Evolutionary conservation across 1,284 basidiomycete species (phyloP).

Genomic region (Phellopilus nigrolimitatus): DNA sequence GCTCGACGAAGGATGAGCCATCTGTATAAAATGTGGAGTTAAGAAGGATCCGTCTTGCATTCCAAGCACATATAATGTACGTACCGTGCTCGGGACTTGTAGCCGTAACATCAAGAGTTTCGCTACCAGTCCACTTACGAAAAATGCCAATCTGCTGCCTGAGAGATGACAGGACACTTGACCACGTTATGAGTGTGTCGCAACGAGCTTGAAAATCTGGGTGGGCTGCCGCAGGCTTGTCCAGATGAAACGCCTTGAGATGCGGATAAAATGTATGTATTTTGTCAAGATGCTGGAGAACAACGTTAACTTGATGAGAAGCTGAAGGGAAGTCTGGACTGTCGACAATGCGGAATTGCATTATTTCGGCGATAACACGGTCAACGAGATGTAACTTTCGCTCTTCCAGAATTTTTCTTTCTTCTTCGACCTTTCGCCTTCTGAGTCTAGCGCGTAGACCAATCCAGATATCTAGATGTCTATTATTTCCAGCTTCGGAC

Average conservation of each 20-base stretch:
- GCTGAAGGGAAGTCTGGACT: slow-evolving; percentile 46
- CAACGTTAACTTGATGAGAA: slow-evolving; percentile 64
- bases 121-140: slow-evolving; percentile 88
- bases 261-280: slow-evolving; percentile 87
- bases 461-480: slow-evolving; percentile 78
- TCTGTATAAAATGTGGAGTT: slow-evolving; percentile 34
- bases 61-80: slow-evolving; percentile 37
- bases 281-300: slow-evolving; percentile 78
- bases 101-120: slow-evolving; percentile 82
- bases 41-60: slow-evolving; percentile 34
- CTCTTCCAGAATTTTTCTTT: slow-evolving; percentile 78
- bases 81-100: slow-evolving; percentile 45
- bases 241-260: slow-evolving; percentile 72
- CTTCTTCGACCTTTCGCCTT: slow-evolving; percentile 77
- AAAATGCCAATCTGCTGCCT: slow-evolving; percentile 75
- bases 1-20: slow-evolving; percentile 84
- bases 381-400: slow-evolving; percentile 78
- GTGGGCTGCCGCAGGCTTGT: slow-evolving; percentile 70
- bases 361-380: slow-evolving; percentile 78
- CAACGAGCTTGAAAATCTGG: slow-evolving; percentile 70
- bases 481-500: slow-evolving; percentile 63
- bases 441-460: slow-evolving; percentile 86
- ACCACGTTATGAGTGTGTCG: slow-evolving; percentile 88
- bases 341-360: slow-evolving; percentile 60
- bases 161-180: slow-evolving; percentile 73